Percentiles rank a stretch among this genome's conserved stretches.
Conservation (phyloP, 495 filamentous ascomycete species). For the Penicillium canescens region DNA sequence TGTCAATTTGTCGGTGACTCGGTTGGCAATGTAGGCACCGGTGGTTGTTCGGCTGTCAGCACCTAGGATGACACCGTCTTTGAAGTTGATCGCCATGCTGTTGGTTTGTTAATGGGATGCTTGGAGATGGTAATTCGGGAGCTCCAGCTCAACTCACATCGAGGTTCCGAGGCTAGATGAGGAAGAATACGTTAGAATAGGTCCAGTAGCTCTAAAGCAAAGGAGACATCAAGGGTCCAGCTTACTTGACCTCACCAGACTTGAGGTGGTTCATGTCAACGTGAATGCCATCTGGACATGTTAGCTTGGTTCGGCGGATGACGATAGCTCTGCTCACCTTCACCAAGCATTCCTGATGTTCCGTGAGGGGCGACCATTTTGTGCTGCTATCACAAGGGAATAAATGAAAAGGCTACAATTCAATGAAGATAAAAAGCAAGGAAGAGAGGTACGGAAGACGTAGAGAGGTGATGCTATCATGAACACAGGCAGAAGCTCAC, state of each 20-base stretch:
- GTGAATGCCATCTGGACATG: constrained; percentile 87
- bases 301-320: constrained; percentile 26
- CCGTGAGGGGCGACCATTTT: constrained; percentile 49
- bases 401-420: neutral
- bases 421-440: constrained; percentile 6
- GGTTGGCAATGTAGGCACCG: constrained; percentile 96
- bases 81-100: constrained; percentile 86
- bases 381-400: constrained; percentile 5
- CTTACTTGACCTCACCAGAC: constrained; percentile 89
- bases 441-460: constrained; percentile 14
- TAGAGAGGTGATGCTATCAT: constrained; percentile 21
- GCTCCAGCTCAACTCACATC: constrained; percentile 66
- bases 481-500: constrained; percentile 40
- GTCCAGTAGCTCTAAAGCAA: neutral
- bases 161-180: constrained; percentile 83
- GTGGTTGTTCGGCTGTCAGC: constrained; percentile 99
- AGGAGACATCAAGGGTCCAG: constrained; percentile 10
- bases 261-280: constrained; percentile 96
- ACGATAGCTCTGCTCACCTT: constrained; percentile 55
- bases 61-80: constrained; percentile 93
- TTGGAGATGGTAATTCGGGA: constrained; percentile 13
- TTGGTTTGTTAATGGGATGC: constrained; percentile 14
- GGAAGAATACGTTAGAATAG: constrained; percentile 29
- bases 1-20: constrained; percentile 98
- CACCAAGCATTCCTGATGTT: constrained; percentile 66